Evolutionary conservation across 139 green algal species (phyloP), one percentile per base, ranked within the genome.

Genomic region (Chlamydomonas eustigma): DNA sequence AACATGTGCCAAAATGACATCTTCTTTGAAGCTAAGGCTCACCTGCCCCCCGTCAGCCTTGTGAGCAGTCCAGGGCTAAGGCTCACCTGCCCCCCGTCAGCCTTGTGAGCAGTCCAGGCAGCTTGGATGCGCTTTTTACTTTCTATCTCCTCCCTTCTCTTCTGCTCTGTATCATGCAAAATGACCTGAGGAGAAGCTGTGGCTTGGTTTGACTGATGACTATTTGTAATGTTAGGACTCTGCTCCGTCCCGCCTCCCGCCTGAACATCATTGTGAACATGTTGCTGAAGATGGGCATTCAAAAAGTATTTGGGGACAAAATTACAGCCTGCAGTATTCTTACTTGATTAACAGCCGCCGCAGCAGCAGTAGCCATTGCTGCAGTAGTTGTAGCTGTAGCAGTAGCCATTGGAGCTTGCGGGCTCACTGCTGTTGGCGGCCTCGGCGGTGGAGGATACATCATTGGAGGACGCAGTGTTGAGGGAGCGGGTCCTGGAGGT

Each of bases 81-180:
- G 18, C 63, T n/a, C 39, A 76, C 70, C 70, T 37, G 38, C 12
- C 88, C 89, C 28, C 86, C 77, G 1, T 78, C 83, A 1, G 81
- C 64, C 76, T 88, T 92, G 77, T 93, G 85, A 5, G 84, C 87
- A 28, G 76, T 88, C 88, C 88, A 93, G 1, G 81, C 83, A 3
- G 51, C 71, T 3, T 58, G 58, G 0, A 76, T 71, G 0, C 32
- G 71, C 39, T 52, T 28, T 38, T 67, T n/a, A 32, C 65, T 44
- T 44, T 76, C 70, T 31, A 32, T 44, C 33, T 76, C 39, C 8
- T 4, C 37, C 25, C 58, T 24, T n/a, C n/a, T 58, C 44, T 58
- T 58, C 44, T 18, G 12, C 44, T 58, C 44, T 18, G 12, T 18
- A 58, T 12, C 44, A 58, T 18, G 44, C 44, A 12, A 28, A 18